Evolutionary conservation across 2,329 filamentous ascomycete species (phyloP).

Genomic region (Pseudogymnoascus sp.): DNA sequence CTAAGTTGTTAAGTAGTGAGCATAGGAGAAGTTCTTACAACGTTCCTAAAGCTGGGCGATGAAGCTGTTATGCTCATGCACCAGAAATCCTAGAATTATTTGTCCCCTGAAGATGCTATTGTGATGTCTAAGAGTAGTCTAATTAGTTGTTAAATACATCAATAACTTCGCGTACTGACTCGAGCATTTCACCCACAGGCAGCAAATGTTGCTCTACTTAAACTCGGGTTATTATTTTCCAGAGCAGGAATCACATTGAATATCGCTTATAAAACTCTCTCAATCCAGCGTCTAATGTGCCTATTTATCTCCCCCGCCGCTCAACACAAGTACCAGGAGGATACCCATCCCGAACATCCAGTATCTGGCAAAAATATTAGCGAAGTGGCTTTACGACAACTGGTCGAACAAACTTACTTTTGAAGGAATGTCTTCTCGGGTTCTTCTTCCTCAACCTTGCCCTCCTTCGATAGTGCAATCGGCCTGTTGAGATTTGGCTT

Average conservation of each 20-base stretch:
- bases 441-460: slow-evolving; percentile 49
- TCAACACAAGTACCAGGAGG: slow-evolving; percentile 1
- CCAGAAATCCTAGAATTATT: background rate
- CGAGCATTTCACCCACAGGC: background rate
- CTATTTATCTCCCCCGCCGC: slow-evolving; percentile 9
- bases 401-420: slow-evolving; percentile 45
- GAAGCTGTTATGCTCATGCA: background rate
- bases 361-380: slow-evolving; percentile 5
- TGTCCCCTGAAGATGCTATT: background rate
- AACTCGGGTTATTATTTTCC: background rate
- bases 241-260: background rate
- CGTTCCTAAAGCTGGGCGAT: background rate
- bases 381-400: background rate
- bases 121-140: background rate
- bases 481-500: slow-evolving; percentile 58
- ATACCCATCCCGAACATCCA: slow-evolving; percentile 12
- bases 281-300: background rate
- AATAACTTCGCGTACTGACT: background rate
- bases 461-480: slow-evolving; percentile 54
- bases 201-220: background rate
- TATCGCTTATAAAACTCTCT: background rate
- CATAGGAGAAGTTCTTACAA: background rate
- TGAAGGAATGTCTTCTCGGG: slow-evolving; percentile 60
- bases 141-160: background rate
- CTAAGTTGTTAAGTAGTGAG: background rate